These are phyloP conservation scores for Chimonanthus praecox DNA, from an alignment of 164 flowering plant genomes.

Conservation along the genomic window DNA sequence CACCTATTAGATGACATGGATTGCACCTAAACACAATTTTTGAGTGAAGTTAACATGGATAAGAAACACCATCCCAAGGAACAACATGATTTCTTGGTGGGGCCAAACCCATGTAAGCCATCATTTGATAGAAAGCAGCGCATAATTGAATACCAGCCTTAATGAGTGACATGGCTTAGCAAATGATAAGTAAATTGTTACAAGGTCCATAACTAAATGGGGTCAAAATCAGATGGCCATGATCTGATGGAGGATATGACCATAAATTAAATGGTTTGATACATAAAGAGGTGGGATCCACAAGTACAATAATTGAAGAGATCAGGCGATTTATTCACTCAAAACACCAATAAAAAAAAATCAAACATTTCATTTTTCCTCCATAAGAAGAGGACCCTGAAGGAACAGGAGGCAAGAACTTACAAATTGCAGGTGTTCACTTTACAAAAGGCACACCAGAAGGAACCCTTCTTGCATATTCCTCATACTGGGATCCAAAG, in stretches of 20 bases:
- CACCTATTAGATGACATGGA: no score
- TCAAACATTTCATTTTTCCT: background rate
- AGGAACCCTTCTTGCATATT: slow-evolving; percentile 56
- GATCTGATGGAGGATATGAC: background rate
- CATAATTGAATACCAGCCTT: no score
- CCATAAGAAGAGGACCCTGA: background rate
- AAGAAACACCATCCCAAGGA: no score
- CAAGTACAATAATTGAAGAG: background rate
- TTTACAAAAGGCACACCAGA: slow-evolving; percentile 92
- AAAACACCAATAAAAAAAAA: no score
- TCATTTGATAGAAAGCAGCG: no score
- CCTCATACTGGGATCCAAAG: slow-evolving; percentile 70
- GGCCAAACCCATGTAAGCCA: no score
- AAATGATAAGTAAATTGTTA: no score
- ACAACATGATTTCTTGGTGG: no score
- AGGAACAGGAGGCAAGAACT: background rate
- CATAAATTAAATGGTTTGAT: background rate
- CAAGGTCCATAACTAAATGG: background rate
- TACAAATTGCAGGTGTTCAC: slow-evolving; percentile 20
- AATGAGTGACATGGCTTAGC: no score
- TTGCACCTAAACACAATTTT: no score
- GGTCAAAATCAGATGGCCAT: background rate
- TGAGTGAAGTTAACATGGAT: no score
- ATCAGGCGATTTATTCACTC: no score
- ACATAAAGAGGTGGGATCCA: background rate